Evolutionary conservation across 805 yeast species (phyloP), one percentile per base, ranked within the genome.

Genomic region (Candida stauntonica): DNA sequence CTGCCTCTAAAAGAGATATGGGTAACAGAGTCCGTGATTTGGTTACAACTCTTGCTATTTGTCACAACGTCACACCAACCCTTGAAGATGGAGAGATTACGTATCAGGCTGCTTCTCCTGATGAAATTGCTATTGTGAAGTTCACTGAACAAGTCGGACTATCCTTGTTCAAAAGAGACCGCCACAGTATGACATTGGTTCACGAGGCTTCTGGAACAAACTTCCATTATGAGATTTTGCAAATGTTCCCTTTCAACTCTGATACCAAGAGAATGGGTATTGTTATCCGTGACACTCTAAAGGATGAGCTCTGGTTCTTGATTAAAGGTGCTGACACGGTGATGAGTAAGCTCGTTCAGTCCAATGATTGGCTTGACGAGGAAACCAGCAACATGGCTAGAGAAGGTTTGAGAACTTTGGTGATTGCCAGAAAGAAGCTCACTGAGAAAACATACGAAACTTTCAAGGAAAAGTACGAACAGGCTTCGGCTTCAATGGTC

Each of bases 71-170:
- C 20, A 94, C 99, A 0, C 99, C 99, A 1, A 79, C 95, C 0
- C 75, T 79, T 48, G 93, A 82, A 41, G 86, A 81, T 47, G 87
- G 85, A 19, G 79, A 69, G 41, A 59, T 80, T 13, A 74, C 87
- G 2, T 93, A 89, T 58, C 99, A 93, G 63, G 99, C 99, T 0
- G 97, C 98, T 0, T 89, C 97, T 0, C 99, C 99, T 0, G 99
- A 93, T 66, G 99, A 93, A 59, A 80, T 93, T 50, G 99, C 99
- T 20, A 93, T 93, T 46, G 98, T 93, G 15, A 82, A 82, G 54
- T 93, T 87, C 64, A 86, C 96, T 1, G 94, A 87, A 47, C 59
- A 68, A 3, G 91, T 89, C 21, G 99, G 99, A 0, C 67, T 93
- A 26, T 75, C 88, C 7, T 69, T 93, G 31, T 71, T 77, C 43